These are phyloP conservation scores for Zasmidium angulare DNA, from an alignment of 2,329 filamentous ascomycete genomes.

Conservation along the genomic window DNA sequence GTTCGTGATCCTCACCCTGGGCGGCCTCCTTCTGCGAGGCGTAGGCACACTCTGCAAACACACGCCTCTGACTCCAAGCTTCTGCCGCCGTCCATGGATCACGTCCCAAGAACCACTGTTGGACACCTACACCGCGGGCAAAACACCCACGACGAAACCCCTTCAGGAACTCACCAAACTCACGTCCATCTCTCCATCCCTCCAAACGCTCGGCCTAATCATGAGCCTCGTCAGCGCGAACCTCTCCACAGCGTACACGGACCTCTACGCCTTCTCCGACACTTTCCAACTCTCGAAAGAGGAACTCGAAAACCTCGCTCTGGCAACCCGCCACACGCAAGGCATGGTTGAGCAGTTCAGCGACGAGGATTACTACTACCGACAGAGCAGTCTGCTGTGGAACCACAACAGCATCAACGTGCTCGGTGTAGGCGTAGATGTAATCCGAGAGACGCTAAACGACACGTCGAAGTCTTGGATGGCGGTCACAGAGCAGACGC, in stretches of 20 bases:
- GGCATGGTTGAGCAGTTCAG: conserved; percentile 10
- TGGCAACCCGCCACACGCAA: background rate
- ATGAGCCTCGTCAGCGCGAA: conserved; percentile 11
- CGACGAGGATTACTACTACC: conserved; percentile 3
- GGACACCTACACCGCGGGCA: background rate
- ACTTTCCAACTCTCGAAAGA: background rate
- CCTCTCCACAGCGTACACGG: conserved; percentile 2
- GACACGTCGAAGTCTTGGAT: background rate
- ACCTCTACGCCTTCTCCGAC: conserved; percentile 2
- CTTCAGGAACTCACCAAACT: conserved; percentile 8
- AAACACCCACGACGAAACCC: background rate
- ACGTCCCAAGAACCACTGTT: background rate
- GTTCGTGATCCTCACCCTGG: background rate
- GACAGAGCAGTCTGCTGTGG: conserved; percentile 1
- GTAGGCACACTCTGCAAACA: background rate
- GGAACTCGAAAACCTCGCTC: background rate
- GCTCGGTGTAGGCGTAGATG: background rate
- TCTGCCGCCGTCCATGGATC: background rate
- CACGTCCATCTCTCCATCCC: conserved; percentile 6
- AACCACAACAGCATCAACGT: background rate
- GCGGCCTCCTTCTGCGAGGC: background rate
- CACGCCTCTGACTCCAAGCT: background rate
- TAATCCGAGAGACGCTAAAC: background rate
- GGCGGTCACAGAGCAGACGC: background rate
- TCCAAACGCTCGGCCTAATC: conserved; percentile 13